These are phyloP conservation scores for Debaryomycetaceae sp. DNA, from an alignment of 1,139 yeast species.

Conservation along the genomic window DNA sequence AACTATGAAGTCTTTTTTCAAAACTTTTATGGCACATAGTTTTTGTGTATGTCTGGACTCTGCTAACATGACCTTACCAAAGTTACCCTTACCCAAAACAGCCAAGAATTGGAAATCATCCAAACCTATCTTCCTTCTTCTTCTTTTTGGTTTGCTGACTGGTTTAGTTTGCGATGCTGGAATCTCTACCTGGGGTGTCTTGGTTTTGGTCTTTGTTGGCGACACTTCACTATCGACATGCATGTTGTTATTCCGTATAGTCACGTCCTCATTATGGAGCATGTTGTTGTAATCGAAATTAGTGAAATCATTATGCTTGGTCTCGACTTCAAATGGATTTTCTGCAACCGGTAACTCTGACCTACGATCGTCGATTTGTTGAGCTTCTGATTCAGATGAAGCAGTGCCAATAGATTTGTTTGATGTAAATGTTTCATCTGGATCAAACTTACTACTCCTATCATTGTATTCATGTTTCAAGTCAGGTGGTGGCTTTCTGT, in stretches of 20 bases:
- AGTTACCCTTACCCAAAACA: slow-evolving; percentile 95
- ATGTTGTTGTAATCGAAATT: slow-evolving; percentile 32
- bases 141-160: slow-evolving; percentile 29
- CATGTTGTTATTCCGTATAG: slow-evolving; percentile 3
- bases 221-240: slow-evolving; percentile 3
- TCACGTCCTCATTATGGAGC: slow-evolving; percentile 9
- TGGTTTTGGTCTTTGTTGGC: slow-evolving; percentile 2
- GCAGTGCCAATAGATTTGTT: slow-evolving; percentile 15
- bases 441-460: slow-evolving; percentile 8
- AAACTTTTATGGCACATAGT: slow-evolving; percentile 90
- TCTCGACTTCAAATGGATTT: slow-evolving; percentile 15
- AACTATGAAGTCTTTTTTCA: slow-evolving; percentile 91
- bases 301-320: slow-evolving; percentile 15
- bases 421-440: slow-evolving; percentile 21
- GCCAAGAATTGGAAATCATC: slow-evolving; percentile 94
- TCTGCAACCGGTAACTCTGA: slow-evolving; percentile 1
- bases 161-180: slow-evolving; percentile 1
- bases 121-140: slow-evolving; percentile 74
- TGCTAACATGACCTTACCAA: slow-evolving; percentile 96
- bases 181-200: background rate
- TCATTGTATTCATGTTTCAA: slow-evolving; percentile 4
- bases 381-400: slow-evolving; percentile 3
- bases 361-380: slow-evolving; percentile 2
- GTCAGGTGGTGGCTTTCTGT: slow-evolving; percentile 22
- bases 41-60: slow-evolving; percentile 78